Evolutionary conservation across 192 early-diverging fungal genomes (phyloP), one percentile per base, ranked within the genome.

Genomic region (Ramicandelaber brevisporus): DNA sequence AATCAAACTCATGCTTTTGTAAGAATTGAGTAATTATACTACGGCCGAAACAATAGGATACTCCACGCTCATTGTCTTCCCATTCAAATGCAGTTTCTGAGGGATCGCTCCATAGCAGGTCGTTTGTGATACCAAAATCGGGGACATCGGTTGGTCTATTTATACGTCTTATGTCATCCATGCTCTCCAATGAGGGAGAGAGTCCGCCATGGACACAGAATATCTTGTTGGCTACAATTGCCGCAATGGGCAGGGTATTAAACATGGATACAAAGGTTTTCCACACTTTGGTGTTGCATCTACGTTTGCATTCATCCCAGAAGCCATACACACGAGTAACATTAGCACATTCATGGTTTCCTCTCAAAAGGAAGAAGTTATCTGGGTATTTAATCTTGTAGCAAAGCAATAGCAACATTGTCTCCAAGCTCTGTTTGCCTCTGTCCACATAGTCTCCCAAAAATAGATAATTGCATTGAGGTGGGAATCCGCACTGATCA

Each of bases 371-470:
- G 42, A 95, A 95, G 49, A 95, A 95, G 57, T 87, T 95, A 40
- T 87, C 85, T 0, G 83, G 81, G 43, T 78, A 86, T 46, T 95
- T 89, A 47, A 95, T 75, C 54, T 96, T 96, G 62, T 83, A 96
- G 47, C 77, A 80, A 31, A 96, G 65, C 33, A 96, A 53, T 35
- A 96, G 46, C 14, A 85, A 52, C 35, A 96, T 88, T 9, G 83
- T 96, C 50, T 96, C 90, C 23, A 96, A 59, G 36, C 69, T 74
- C 55, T 83, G 73, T 48, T 89, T 90, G 36, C 90, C 90, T 19
- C 90, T 69, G 57, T 96, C 90, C 6, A 96, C 90, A 58, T 96
- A 96, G 52, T 96, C 90, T 13, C 85, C 80, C 12, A 93, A 30
- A 40, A 88, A 95, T 34, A 89, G 53, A 50, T 85, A 96, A 55